phyloP scores from a whole-genome alignment of 2,329 filamentous ascomycete species.

The Escovopsis sp. region DNA sequence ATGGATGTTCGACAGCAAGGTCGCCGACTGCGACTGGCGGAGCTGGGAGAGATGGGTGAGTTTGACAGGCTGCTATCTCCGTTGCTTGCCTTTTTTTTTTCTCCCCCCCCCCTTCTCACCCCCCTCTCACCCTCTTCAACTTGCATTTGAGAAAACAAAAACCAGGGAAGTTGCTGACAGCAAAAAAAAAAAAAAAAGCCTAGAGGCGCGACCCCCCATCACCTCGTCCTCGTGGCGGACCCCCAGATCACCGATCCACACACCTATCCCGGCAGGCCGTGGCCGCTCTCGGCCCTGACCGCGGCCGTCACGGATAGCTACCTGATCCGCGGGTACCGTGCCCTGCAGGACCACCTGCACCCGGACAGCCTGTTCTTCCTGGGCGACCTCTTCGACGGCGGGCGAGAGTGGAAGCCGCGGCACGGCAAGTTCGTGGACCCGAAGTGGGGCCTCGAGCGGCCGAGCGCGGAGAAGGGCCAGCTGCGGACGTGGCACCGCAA shows the following conservation, averaged over 20 bases:
- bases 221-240: slow-evolving; percentile 72
- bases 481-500: slow-evolving; percentile 55
- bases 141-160: background rate
- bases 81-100: too few relatives aligned
- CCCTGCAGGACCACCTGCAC: slow-evolving; percentile 59
- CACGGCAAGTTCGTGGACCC: slow-evolving; percentile 45
- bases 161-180: background rate
- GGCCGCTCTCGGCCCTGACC: slow-evolving; percentile 40
- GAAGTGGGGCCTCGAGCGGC: slow-evolving; percentile 38
- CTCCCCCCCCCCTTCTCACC: too few relatives aligned
- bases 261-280: slow-evolving; percentile 74
- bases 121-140: background rate
- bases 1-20: slow-evolving; percentile 55
- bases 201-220: slow-evolving; percentile 62
- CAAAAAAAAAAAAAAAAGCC: slow-evolving; percentile 39
- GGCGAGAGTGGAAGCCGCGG: slow-evolving; percentile 78
- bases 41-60: slow-evolving; percentile 88
- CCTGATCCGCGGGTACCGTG: slow-evolving; percentile 66
- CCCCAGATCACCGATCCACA: slow-evolving; percentile 88
- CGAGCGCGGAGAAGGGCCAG: slow-evolving; percentile 35
- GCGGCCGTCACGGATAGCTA: slow-evolving; percentile 71
- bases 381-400: slow-evolving; percentile 90
- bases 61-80: too few relatives aligned
- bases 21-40: slow-evolving; percentile 64
- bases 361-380: slow-evolving; percentile 85